These are phyloP conservation scores for Penicillium sp. DNA, from an alignment of 2,329 filamentous ascomycete genomes.

Conservation along the genomic window DNA sequence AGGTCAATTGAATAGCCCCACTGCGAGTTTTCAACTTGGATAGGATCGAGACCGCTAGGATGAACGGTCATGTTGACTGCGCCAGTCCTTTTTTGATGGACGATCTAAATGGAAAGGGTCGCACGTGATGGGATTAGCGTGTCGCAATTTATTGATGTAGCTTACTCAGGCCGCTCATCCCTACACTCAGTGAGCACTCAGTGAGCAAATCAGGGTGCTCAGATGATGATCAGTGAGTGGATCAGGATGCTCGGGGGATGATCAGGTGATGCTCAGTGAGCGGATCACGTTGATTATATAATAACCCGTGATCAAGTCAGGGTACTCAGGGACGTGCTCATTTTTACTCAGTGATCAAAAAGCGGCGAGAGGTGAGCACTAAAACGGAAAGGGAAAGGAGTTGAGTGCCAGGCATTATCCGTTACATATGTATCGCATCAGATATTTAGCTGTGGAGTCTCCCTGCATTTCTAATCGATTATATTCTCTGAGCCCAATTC, in stretches of 20 bases:
- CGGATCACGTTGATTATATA: background rate
- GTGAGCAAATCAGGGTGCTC: background rate
- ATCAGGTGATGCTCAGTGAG: background rate
- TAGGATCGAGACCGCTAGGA: background rate
- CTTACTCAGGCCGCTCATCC: background rate
- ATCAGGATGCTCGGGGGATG: background rate
- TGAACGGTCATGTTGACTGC: background rate
- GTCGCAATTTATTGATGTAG: constrained; percentile 3
- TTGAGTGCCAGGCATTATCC: no score
- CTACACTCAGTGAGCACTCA: background rate
- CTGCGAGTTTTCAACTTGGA: background rate
- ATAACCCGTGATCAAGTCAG: background rate
- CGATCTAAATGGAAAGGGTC: background rate
- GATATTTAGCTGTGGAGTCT: no score
- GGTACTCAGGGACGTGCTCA: background rate
- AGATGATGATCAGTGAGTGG: background rate
- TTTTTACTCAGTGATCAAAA: background rate
- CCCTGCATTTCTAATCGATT: no score
- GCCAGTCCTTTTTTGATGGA: background rate
- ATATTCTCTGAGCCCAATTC: no score
- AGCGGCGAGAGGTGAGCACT: no score
- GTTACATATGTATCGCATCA: no score
- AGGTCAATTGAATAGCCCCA: background rate
- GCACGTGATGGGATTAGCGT: background rate
- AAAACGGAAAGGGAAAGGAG: no score